Evolutionary conservation across 768 basidiomycete genomes (phyloP), one percentile per base, ranked within the genome.

Genomic region (Antrodiella citrinella): DNA sequence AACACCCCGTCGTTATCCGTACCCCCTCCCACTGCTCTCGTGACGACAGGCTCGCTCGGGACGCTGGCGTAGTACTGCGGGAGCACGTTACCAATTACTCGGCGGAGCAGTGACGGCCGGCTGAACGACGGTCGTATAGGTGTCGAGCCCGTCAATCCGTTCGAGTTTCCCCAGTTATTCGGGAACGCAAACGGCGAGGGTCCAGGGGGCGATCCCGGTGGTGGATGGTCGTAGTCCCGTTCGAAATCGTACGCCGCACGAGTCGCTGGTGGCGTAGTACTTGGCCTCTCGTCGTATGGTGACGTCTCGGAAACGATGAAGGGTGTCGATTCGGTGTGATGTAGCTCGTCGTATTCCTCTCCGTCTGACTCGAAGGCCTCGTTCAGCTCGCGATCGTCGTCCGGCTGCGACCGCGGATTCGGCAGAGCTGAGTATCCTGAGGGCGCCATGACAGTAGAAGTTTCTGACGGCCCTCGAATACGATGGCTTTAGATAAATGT

Each of bases 1-100:
- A 97, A 99, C 7, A 98, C 94, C 2, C 96, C 96, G 58, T 96
- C 93, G 59, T 94, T 92, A 24, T 91, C 80, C 15, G 70, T 72
- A 0, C 87, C 89, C 4, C 83, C 82, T 25, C 89, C 89, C 69
- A 63, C 43, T 54, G 43, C 15, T 35, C 30, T 35, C 7, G 7
- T 15, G 30, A 15, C 30, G 56, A 59, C 44, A 4, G 65, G 64
- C 0, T 63, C 61, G 0, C 73, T 73, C 1, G 80, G 74, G 26
- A 80, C 66, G 2, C 67, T 72, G 26, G 73, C 65, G 59, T 89
- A 88, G 53, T 82, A 80, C 11, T 78, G 77, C 2, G 88, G 86
- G 5, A 87, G 64, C 44, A 89, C 59, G 2, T 76, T 74, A 18
- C 81, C 81, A 3, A 81, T 67, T 1, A 79, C 74, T 57, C 82